Conservation (phyloP, 371 early-diverging fungal genomes). For the Mucor saturninus region DNA sequence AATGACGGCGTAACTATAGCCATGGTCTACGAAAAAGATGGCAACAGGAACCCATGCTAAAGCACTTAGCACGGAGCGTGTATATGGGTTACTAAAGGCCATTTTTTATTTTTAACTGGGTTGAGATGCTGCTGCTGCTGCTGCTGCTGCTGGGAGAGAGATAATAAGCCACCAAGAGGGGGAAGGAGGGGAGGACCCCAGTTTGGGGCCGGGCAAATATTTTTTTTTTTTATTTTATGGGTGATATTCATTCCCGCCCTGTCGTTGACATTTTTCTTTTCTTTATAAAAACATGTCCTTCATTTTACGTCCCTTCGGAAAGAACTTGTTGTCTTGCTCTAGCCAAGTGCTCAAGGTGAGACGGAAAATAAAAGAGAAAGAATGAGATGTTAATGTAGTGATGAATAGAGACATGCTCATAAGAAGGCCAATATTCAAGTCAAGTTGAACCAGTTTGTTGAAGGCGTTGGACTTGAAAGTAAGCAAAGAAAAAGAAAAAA, state of each 20-base stretch:
- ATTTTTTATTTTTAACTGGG: no score
- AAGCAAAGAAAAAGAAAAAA: constrained; percentile 27
- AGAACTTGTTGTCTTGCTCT: not conserved
- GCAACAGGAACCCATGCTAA: constrained; percentile 66
- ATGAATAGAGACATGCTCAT: constrained; percentile 45
- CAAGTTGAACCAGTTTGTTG: constrained; percentile 44
- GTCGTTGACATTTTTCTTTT: constrained; percentile 1
- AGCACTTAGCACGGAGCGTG: constrained; percentile 33
- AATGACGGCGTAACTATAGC: constrained; percentile 63
- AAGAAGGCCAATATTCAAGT: constrained; percentile 52
- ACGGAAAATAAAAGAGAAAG: not conserved
- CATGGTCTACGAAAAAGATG: constrained; percentile 64
- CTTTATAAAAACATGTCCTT: constrained; percentile 17
- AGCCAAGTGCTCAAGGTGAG: constrained; percentile 22
- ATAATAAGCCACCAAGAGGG: constrained; percentile 15
- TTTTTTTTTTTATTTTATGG: not conserved
- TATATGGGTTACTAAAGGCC: constrained; percentile 33
- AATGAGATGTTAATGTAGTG: not conserved
- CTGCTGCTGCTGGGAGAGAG: not conserved
- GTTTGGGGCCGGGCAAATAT: constrained; percentile 10
- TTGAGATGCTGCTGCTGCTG: no score
- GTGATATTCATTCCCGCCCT: not conserved
- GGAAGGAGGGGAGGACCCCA: not conserved
- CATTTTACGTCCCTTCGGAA: constrained; percentile 25
- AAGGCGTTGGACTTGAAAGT: constrained; percentile 42